A percentile compares a stretch with the other conserved stretches of the same genome.
These are phyloP conservation scores for Scedosporium boydii DNA, from an alignment of 2,329 filamentous ascomycete species.

Conservation along the genomic window DNA sequence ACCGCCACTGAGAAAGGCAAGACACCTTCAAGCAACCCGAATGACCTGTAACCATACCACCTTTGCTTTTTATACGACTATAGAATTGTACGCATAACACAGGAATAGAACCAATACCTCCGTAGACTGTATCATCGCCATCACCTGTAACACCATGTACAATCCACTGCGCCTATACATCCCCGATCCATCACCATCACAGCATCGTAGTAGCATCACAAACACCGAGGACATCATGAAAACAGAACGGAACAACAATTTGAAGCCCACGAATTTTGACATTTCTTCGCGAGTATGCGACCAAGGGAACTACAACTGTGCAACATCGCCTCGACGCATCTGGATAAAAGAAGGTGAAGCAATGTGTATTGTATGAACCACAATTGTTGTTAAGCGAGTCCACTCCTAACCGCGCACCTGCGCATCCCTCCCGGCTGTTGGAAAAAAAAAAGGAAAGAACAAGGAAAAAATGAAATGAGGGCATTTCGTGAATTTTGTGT, in stretches of 20 bases:
- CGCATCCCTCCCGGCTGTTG: constrained; percentile 29
- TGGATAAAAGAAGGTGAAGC: constrained; percentile 23
- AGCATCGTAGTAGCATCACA: no score
- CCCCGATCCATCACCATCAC: no score
- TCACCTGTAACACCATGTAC: no score
- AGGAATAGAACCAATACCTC: not conserved
- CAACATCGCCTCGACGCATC: not conserved
- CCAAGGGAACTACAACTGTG: not conserved
- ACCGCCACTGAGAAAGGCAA: no score
- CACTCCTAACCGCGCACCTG: constrained; percentile 36
- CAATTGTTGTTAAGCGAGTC: constrained; percentile 33
- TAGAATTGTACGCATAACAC: not conserved
- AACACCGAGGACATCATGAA: no score
- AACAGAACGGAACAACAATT: no score
- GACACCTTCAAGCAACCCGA: not conserved
- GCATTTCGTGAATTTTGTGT: constrained; percentile 8
- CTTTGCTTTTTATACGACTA: not conserved
- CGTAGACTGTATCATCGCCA: no score
- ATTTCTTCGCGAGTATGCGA: not conserved
- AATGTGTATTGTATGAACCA: constrained; percentile 47
- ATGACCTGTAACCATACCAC: not conserved
- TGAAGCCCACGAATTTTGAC: no score
- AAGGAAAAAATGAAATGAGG: constrained; percentile 6
- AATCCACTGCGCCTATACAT: no score
- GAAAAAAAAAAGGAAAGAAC: constrained; percentile 30